Evolutionary conservation across 2,329 filamentous ascomycete genomes (phyloP).

Genomic region (Dichotomopilus funicola): DNA sequence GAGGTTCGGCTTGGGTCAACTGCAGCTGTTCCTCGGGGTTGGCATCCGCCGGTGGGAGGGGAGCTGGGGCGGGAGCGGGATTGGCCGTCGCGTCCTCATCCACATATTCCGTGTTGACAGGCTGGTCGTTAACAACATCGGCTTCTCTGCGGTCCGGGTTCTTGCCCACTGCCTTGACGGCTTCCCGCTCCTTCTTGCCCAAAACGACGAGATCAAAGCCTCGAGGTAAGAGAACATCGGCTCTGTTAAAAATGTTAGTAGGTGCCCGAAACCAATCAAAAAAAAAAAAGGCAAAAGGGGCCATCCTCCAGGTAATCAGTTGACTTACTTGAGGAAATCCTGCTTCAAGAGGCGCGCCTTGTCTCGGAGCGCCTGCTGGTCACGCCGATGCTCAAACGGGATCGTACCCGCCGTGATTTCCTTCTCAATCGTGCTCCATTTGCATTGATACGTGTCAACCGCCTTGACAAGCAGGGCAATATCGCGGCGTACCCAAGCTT

Average conservation of each 20-base stretch:
- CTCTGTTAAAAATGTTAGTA: conserved; percentile 22
- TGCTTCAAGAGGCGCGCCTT: conserved; percentile 53
- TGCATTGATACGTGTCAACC: conserved; percentile 33
- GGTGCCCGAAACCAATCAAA: too few relatives aligned
- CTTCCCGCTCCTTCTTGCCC: conserved; percentile 42
- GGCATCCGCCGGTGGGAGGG: not conserved
- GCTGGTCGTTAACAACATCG: conserved; percentile 37
- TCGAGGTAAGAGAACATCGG: conserved; percentile 38
- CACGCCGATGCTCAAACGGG: conserved; percentile 38
- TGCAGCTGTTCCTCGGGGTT: conserved; percentile 2
- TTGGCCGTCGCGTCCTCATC: not conserved
- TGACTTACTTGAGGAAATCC: conserved; percentile 39
- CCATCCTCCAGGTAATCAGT: not conserved
- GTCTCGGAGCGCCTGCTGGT: conserved; percentile 52
- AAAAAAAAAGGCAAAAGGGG: not conserved
- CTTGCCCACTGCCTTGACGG: conserved; percentile 36
- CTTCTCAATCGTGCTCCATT: conserved; percentile 35
- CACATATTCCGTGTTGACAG: conserved; percentile 32
- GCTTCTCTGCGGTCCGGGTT: conserved; percentile 44
- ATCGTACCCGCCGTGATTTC: conserved; percentile 25
- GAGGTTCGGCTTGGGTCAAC: too few relatives aligned
- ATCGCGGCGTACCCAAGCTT: conserved; percentile 40
- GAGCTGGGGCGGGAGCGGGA: not conserved
- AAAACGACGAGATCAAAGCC: conserved; percentile 46
- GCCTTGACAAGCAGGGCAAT: conserved; percentile 35